Conservation (phyloP, 1,284 basidiomycete genomes). For the Moniliophthora roreri region DNA sequence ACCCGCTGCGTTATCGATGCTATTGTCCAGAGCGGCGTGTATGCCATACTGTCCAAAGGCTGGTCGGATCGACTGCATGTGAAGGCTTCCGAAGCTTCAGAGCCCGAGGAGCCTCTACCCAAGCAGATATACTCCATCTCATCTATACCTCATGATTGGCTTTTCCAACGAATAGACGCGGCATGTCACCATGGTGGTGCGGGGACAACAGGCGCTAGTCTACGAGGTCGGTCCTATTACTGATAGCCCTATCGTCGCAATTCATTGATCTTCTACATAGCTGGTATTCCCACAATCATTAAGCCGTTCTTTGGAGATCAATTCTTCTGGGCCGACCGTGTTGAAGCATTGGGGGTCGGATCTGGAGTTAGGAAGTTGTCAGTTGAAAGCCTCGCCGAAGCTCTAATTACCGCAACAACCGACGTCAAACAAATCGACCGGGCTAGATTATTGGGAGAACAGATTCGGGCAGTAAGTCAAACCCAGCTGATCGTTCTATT, state of each 20-base stretch:
- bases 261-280: conserved; percentile 38
- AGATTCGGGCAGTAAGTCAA: conserved; percentile 70
- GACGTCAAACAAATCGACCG: conserved; percentile 86
- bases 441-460: conserved; percentile 81
- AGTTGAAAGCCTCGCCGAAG: conserved; percentile 73
- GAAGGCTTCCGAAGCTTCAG: conserved; percentile 58
- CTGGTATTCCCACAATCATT: conserved; percentile 94
- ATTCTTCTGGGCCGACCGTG: conserved; percentile 95
- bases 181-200: conserved; percentile 98
- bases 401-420: conserved; percentile 79
- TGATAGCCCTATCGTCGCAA: not conserved
- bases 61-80: conserved; percentile 92
- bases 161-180: conserved; percentile 92
- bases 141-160: conserved; percentile 95
- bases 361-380: conserved; percentile 84
- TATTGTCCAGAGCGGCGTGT: conserved; percentile 80
- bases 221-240: conserved; percentile 63
- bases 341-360: conserved; percentile 91
- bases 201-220: conserved; percentile 91
- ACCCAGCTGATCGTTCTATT: too few relatives aligned
- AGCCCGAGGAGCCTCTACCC: conserved; percentile 70
- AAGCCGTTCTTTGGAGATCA: conserved; percentile 98
- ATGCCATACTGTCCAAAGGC: conserved; percentile 93
- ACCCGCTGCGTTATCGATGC: conserved; percentile 90
- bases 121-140: conserved; percentile 80